A percentile compares a stretch with the other conserved stretches of the same genome.
Conservation (phyloP, 2,329 filamentous ascomycete species). For the Xylariaceae sp. region DNA sequence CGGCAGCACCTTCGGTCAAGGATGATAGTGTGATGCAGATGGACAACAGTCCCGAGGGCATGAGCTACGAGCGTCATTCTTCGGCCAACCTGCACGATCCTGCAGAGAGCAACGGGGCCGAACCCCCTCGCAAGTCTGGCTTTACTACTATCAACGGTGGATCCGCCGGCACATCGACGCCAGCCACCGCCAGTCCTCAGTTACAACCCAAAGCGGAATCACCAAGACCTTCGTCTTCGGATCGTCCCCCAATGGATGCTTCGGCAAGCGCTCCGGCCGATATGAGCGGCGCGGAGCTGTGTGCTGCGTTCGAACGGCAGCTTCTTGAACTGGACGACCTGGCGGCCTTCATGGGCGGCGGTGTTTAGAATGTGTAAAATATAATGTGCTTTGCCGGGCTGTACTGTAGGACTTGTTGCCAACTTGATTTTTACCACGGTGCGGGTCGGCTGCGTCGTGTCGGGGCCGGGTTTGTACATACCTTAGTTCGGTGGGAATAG, state of each 20-base stretch:
- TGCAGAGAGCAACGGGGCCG: slow-evolving; percentile 44
- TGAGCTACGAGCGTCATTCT: slow-evolving; percentile 51
- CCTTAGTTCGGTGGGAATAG: slow-evolving; percentile 6
- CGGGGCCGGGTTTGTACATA: slow-evolving; percentile 11
- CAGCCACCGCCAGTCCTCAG: slow-evolving; percentile 42
- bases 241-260: slow-evolving; percentile 24
- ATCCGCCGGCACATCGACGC: slow-evolving; percentile 44
- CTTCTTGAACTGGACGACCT: slow-evolving; percentile 56
- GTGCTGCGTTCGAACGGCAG: slow-evolving; percentile 54
- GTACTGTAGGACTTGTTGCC: not conserved
- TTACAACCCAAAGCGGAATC: slow-evolving; percentile 37
- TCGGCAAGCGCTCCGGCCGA: slow-evolving; percentile 35
- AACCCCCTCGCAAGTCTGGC: slow-evolving; percentile 51
- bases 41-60: slow-evolving; percentile 50
- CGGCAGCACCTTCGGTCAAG: slow-evolving; percentile 42
- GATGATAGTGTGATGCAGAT: slow-evolving; percentile 52
- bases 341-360: slow-evolving; percentile 58
- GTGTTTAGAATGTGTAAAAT: slow-evolving; percentile 38
- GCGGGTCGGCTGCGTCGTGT: not conserved
- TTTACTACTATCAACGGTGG: slow-evolving; percentile 56
- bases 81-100: slow-evolving; percentile 33
- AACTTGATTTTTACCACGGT: not conserved
- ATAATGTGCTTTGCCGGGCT: slow-evolving; percentile 1
- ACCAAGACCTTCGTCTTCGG: slow-evolving; percentile 29
- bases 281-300: slow-evolving; percentile 56